Evolutionary conservation across 257 asterid genomes (phyloP), one percentile per base, ranked within the genome.

Genomic region (Gentiana straminea): DNA sequence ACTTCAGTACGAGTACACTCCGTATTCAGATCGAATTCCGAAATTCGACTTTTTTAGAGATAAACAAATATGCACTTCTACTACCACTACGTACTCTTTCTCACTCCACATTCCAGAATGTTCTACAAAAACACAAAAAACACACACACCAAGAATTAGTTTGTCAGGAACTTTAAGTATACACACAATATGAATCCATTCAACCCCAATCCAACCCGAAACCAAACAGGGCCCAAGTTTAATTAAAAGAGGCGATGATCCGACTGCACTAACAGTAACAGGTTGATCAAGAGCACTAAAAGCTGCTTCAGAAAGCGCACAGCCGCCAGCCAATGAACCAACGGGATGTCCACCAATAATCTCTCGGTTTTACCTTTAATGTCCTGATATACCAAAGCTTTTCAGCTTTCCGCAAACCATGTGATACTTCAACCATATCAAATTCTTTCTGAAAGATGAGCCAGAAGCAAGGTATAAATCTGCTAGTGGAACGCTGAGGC

Each of bases 211-310:
- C n/a, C n/a, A n/a, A n/a, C n/a, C n/a, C n/a, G n/a, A n/a, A n/a
- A n/a, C n/a, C n/a, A n/a, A n/a, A n/a, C n/a, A n/a, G n/a, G n/a
- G n/a, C n/a, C n/a, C n/a, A n/a, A n/a, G n/a, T n/a, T n/a, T n/a
- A n/a, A n/a, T 66, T 49, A 92, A 61, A 69, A 92, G 77, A 54
- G 99, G 95, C 32, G 99, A 92, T 38, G 97, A 77, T 70, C 80
- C 97, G 33, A 88, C 83, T 37, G 79, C 91, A 72, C 94, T 83
- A n/a, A n/a, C n/a, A n/a, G n/a, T n/a, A 76, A 84, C 72, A 37
- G 99, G 99, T 73, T 79, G 94, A 82, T 92, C 97, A 74, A 92
- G 68, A 63, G 99, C 99, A 88, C 99, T 77, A 73, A 88, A 92
- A 50, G 94, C 86, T 64, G 86, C 89, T 79, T 92, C 99, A 10